Evolutionary conservation across 2,329 filamentous ascomycete species (phyloP), one percentile per base, ranked within the genome.

Genomic region (Anisogramma anomala): DNA sequence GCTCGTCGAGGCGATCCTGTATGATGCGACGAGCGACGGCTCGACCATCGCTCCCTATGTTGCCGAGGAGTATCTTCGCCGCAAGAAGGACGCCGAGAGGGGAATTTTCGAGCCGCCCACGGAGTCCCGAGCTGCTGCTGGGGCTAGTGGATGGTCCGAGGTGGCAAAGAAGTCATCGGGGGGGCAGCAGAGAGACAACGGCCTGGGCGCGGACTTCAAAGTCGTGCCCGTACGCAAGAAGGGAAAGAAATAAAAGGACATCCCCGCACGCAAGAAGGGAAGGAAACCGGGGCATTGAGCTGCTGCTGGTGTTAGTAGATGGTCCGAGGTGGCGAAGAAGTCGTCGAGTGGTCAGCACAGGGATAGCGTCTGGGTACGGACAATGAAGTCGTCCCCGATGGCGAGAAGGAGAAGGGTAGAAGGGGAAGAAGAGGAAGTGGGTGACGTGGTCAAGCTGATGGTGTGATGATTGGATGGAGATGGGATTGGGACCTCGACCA

Each of bases 321-420:
- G 91, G 91, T 94, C 74, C 52, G 91, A 96, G 64, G 91, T 98
- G 39, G 91, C 91, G 1, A 96, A 96, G 79, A 95, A 95, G 71
- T 65, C 67, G 42, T 58, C 59, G 36, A 69, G 67, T 5, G 9
- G 22, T 23, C 67, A 35, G 60, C 64, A 52, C 58, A 58, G 57
- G 59, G 54, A 62, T 51, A 54, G 48, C 52, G 37, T 28, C 36
- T 57, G 60, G 35, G 58, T 62, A 74, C 69, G 18, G 72, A 80
- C 36, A 96, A 95, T 67, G 89, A 91, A 69, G 84, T 96, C 39
- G 89, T 96, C 9, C 77, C 85, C 11, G 88, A 9, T 5, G 22
- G 91, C 62, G 95, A 95, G 78, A 94, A 94, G 75, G 80, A 82
- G 57, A 82, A 82, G 69, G 85, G 81, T 69, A 79, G 66, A 48